Base-by-base conservation (phyloP, 2,329 filamentous ascomycete species). In the Trichoderma semiorbis region DNA sequence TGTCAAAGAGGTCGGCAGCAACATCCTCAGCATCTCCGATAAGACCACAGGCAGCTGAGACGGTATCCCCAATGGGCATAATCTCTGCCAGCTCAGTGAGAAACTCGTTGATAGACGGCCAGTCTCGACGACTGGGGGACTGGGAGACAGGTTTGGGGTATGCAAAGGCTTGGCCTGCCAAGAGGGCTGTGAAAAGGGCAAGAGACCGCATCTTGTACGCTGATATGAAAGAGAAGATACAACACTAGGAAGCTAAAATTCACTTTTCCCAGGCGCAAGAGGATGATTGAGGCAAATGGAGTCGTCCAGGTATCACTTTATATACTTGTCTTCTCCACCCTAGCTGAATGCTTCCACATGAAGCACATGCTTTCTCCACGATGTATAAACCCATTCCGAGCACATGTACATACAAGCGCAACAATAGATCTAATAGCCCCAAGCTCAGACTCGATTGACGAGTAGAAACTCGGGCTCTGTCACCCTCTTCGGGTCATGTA, bases 21-120 rank as follows among this genome's bases (percentile, higher is more conserved):
- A 65, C 24, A 2, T 72, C 70, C 64, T 77, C 74, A 18, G 65
- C 73, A 7, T 43, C 34, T 0, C 64, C 43, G 21, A 77, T 73
- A 2, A 70, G 14, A 2, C 34, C 65, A 50, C 76, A 78, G 7
- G 71, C 70, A 24, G 73, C 73, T 5, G 64, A 36, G 14, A 76
- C 50, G 16, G 70, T 32, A 11, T 74, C 34, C 14, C 70, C 53
- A 11, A 73, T 70, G 2, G 75, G 75, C 34, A 76, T 74, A 26
- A 73, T n/a, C 6, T 72, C n/a, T 21, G 26, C 34, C 18, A 75
- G 36, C 18, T 70, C 57, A 21, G 70, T 28, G 18, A 75, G 57
- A 16, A 75, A 74, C 0, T 39, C 34, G n/a, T 73, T 74, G 53
- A 75, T 34, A 8, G 72, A 3, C 2, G 72, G 72, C 72, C 68